Evolutionary conservation across 2,329 filamentous ascomycete genomes (phyloP), one percentile per base, ranked within the genome.

Genomic region (Aureobasidium sp.): DNA sequence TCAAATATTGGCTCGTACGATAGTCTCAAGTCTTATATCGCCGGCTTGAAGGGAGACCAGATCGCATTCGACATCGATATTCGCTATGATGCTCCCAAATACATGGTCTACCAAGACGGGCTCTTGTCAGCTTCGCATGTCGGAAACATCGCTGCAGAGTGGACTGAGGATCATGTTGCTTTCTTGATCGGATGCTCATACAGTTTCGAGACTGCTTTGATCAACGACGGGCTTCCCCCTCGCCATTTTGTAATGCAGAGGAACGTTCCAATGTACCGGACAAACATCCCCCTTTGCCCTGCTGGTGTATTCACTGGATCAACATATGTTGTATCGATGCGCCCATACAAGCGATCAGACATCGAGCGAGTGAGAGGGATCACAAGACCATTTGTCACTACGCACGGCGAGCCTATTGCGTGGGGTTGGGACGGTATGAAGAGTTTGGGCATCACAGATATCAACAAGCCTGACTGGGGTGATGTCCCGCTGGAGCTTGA

Each of bases 101-200:
- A 84, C 70, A 82, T 80, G 65, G 75, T 87, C 13, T 87, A 87
- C 70, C 65, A 74, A n/a, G 71, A 82, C 62, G 78, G 78, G 1
- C 71, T 72, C 48, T 72, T 81, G 2, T 66, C 72, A 5, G 74
- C 74, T 24, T 69, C 71, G 0, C 73, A 75, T 17, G 72, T 73
- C 36, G 55, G 67, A 1, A 76, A 84, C 67, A 74, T 88, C 17
- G 66, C 71, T 1, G 67, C 72, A 1, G 71, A 83, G 44, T 88
- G 85, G 85, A 79, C 77, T 0, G 69, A 75, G 5, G 79, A 85
- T 65, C 83, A 88, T 66, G 80, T 85, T 27, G 85, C 78, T 0
- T 88, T 86, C 68, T 70, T 87, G 48, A 81, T 88, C 64, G 85
- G 84, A 9, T 88, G 85, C 69, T 84, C 80, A 0, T 87, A 82